phyloP scores from a whole-genome alignment of 2,329 filamentous ascomycete genomes.

The Colletotrichum sublineola region DNA sequence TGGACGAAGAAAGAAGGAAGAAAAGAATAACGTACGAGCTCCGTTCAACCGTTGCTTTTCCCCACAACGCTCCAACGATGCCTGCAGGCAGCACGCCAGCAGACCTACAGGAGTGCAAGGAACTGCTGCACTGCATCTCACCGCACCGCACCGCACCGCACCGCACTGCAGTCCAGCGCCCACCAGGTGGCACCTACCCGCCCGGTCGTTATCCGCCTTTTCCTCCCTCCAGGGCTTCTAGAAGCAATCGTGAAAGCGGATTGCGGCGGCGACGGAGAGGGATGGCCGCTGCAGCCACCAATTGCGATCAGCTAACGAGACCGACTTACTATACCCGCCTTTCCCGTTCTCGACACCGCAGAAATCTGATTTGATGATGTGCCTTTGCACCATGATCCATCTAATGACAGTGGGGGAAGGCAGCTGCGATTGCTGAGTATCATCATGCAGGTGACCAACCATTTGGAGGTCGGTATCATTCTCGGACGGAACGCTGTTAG shows the following conservation, averaged over 20 bases:
- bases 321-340: not conserved
- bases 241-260: conserved; percentile 23
- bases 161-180: conserved; percentile 3
- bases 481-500: conserved; percentile 18
- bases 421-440: conserved; percentile 5
- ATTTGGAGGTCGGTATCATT: conserved; percentile 23
- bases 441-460: conserved; percentile 31
- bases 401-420: not conserved
- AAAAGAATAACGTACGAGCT: not conserved
- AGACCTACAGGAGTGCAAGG: not conserved
- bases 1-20: not conserved
- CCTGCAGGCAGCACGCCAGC: conserved; percentile 15
- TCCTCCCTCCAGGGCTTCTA: conserved; percentile 28
- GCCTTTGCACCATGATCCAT: not conserved
- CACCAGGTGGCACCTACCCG: conserved; percentile 2
- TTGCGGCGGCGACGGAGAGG: conserved; percentile 14
- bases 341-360: conserved; percentile 16
- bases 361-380: not conserved
- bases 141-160: too few relatives aligned
- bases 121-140: not conserved
- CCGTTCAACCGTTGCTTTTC: not conserved
- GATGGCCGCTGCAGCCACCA: conserved; percentile 31
- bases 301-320: conserved; percentile 22
- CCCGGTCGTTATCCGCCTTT: conserved; percentile 19
- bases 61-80: conserved; percentile 13